Evolutionary conservation across 441 rosid species (phyloP), one percentile per base, ranked within the genome.

Genomic region (Populus hybrid): DNA sequence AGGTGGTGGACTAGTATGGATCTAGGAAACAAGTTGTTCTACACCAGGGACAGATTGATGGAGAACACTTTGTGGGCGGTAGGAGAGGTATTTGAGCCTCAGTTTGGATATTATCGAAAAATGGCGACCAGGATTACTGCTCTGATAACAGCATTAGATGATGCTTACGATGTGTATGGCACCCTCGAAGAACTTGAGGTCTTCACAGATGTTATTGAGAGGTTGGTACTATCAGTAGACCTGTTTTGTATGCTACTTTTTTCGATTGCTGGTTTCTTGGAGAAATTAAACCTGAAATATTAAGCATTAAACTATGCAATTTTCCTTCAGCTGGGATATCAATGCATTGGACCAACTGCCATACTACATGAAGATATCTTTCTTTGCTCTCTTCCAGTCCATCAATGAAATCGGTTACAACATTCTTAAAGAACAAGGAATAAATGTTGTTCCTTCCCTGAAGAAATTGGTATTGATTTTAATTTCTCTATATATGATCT

Each of bases 161-260:
- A 78, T 42, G 24, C 56, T 26, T 78, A 78, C 21, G 81, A 78
- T 12, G 76, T 67, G 1, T 56, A 72, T 33, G 76, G 80, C 9
- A 78, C 76, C 26, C 20, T 26, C 36, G 78, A 69, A 6, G 78
- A 79, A 63, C 75, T 79, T 23, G 71, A 74, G 18, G 16, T 79
- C 18, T 74, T 79, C 12, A 70, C 82, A 20, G 59, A 71, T 3
- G 78, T 61, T 1, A 28, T 74, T 33, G 75, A 61, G 1, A 69
- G 82, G 82, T 79, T 24, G 9, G 59, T n/a, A 24, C 16, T 7
- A 20, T 42, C n/a, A 12, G 3, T 14, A 1, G 56, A 45, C 10
- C 20, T 9, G 20, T 45, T 45, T 0, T 45, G 20, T 3, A 14
- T 45, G 6, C 11, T 45, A 45, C 11, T 45, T 45, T 0, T 45